A percentile compares a stretch with the other conserved stretches of the same genome.
Evolutionary conservation across 2,329 filamentous ascomycete species (phyloP).

Genomic region (Trichoderma pleuroti): DNA sequence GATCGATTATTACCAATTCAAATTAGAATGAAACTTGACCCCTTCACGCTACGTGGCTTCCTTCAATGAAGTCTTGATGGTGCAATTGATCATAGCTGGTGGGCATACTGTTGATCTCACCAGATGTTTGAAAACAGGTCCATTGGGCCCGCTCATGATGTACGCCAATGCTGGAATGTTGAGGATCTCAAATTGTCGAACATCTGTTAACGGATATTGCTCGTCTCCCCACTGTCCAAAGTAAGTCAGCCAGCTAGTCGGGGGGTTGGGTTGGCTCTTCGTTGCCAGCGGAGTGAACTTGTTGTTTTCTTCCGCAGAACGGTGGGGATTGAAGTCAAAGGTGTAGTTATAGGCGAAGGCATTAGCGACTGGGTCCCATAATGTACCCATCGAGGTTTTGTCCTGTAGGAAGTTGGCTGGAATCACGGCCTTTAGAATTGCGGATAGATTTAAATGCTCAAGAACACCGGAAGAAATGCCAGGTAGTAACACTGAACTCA

Average conservation of each 20-base stretch:
- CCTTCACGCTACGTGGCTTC: background rate
- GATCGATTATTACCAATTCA: background rate
- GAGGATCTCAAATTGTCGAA: background rate
- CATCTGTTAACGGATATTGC: background rate
- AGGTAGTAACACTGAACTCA: background rate
- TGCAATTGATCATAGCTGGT: background rate
- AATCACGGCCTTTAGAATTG: background rate
- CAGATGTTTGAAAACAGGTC: background rate
- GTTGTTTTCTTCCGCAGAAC: background rate
- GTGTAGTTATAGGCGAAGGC: background rate
- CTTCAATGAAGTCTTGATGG: background rate
- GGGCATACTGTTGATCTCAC: background rate
- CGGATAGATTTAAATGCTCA: background rate
- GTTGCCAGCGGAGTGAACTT: background rate
- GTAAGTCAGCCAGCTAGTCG: background rate
- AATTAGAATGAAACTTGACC: background rate
- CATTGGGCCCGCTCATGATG: background rate
- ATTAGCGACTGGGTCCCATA: background rate
- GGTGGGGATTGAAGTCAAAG: background rate
- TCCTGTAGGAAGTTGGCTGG: background rate
- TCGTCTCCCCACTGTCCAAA: conserved; percentile 3
- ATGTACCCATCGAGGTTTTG: background rate
- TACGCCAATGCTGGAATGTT: conserved; percentile 1
- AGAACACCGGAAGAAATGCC: background rate
- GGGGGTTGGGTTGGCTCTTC: background rate